These are phyloP conservation scores for Huntiella abstrusa DNA, from an alignment of 2,329 filamentous ascomycete genomes.

Conservation along the genomic window DNA sequence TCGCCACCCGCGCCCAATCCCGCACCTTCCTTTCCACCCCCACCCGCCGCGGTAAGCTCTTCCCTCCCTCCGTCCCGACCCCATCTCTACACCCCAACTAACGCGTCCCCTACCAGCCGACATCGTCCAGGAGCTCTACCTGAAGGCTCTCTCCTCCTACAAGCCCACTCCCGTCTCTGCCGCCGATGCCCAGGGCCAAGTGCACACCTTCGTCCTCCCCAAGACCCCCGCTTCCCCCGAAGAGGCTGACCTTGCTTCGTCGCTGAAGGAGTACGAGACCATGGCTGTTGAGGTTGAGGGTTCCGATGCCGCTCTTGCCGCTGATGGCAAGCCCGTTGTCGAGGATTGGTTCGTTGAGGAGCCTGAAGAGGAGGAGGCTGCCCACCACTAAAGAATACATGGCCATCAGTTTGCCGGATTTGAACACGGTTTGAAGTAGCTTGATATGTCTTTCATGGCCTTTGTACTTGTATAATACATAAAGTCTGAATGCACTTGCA, in stretches of 20 bases:
- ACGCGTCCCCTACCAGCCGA: slow-evolving; percentile 45
- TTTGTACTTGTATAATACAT: too few species aligned
- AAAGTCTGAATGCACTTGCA: too few species aligned
- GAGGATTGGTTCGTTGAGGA: slow-evolving; percentile 74
- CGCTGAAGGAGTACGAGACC: slow-evolving; percentile 83
- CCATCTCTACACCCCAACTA: slow-evolving; percentile 13
- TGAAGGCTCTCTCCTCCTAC: slow-evolving; percentile 89
- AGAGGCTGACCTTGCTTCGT: slow-evolving; percentile 79
- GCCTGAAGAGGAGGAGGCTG: slow-evolving; percentile 34
- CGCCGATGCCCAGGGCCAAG: slow-evolving; percentile 72
- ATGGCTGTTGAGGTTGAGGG: slow-evolving; percentile 92
- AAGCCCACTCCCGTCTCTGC: slow-evolving; percentile 72
- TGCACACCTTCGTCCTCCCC: slow-evolving; percentile 70
- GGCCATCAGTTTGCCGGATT: too few species aligned
- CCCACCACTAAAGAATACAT: slow-evolving; percentile 24
- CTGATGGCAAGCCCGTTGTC: slow-evolving; percentile 35
- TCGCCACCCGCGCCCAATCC: slow-evolving; percentile 21
- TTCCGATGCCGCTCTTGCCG: slow-evolving; percentile 44
- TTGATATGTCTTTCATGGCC: too few species aligned
- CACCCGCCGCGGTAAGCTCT: slow-evolving; percentile 39
- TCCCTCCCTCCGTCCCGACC: slow-evolving; percentile 7
- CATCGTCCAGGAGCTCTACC: slow-evolving; percentile 93
- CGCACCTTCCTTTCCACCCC: slow-evolving; percentile 42
- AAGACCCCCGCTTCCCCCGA: slow-evolving; percentile 75
- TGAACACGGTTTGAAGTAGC: too few species aligned